Base-by-base conservation (phyloP, 306 rosid genomes). In the Inga oerstediana region DNA sequence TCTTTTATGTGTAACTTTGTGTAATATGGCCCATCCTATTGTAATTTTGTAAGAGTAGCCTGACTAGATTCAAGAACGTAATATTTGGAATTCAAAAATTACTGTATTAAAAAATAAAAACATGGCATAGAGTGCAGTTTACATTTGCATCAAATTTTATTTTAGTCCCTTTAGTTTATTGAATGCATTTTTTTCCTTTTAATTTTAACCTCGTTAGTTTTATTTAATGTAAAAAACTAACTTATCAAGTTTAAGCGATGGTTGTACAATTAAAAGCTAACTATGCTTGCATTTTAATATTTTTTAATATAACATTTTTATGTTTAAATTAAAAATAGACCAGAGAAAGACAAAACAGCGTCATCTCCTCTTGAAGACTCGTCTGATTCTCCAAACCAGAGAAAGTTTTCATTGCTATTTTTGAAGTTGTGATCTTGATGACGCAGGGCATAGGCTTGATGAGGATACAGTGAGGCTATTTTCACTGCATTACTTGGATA, bases 401-500 rank as follows among this genome's bases (percentile, higher is more conserved):
- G 88, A 82, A 46, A 88, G 34, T 68, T 82, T 75, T 82, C 91
- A 86, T 80, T 89, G 84, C 93, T 87, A 86, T 83, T 84, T 87
- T 90, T 45, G 92, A 89, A 48, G 93, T 83, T 77, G 92, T 88
- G 76, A 95, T 90, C 87, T 65, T 86, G 77, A 95, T 90, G 67
- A 87, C 83, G 61, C 96, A 89, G 34, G 56, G 88, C 74, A 88
- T 74, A 86, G 68, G 96, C 91, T 83, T 93, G 94, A 82, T 67
- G 85, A 34, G 99, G 98, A 88, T 87, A 95, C 69, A 91, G 83
- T 79, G 89, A 83, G 68, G 91, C 91, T 85, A 93, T 87, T 90
- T 93, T 95, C 48, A 88, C 88, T 45, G 97, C 94, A 88, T 88
- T 95, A 68, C 90, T 87, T 86, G 93, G 82, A 86, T 89, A 95